Conservation (phyloP, 2,329 filamentous ascomycete genomes). For the Mycosphaerella sp. region DNA sequence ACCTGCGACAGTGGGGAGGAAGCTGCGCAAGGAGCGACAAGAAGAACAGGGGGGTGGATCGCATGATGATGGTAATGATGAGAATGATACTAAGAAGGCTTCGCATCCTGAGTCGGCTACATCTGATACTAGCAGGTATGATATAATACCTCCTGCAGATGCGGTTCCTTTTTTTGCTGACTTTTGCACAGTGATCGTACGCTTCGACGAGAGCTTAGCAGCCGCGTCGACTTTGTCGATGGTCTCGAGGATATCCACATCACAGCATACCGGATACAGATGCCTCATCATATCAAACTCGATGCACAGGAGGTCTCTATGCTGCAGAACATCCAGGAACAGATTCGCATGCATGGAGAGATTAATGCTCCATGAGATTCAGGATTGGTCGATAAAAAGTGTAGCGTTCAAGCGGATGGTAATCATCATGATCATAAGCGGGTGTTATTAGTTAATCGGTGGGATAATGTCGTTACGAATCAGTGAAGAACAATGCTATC, state of each 20-base stretch:
- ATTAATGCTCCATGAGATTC: constrained; percentile 1
- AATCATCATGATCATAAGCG: neutral
- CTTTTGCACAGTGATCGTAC: constrained; percentile 13
- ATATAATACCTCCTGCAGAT: too few relatives aligned
- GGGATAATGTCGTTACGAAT: neutral
- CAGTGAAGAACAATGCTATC: neutral
- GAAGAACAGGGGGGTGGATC: constrained; percentile 5
- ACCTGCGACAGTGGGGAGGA: constrained; percentile 34
- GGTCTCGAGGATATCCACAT: constrained; percentile 30
- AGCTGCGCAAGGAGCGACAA: constrained; percentile 21
- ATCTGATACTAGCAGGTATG: constrained; percentile 21
- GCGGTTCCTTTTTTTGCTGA: neutral
- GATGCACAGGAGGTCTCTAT: constrained; percentile 35
- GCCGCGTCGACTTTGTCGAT: constrained; percentile 17
- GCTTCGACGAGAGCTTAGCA: constrained; percentile 18
- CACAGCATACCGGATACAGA: constrained; percentile 27
- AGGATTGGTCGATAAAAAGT: neutral
- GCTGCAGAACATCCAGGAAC: constrained; percentile 33
- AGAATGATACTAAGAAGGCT: constrained; percentile 14
- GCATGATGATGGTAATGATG: neutral
- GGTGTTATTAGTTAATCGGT: neutral
- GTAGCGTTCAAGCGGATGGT: neutral
- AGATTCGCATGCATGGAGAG: constrained; percentile 26
- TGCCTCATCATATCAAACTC: constrained; percentile 36
- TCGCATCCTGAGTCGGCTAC: constrained; percentile 7